Evolutionary conservation across 2,329 filamentous ascomycete genomes (phyloP).

Genomic region (Neonectria neomacrospora): DNA sequence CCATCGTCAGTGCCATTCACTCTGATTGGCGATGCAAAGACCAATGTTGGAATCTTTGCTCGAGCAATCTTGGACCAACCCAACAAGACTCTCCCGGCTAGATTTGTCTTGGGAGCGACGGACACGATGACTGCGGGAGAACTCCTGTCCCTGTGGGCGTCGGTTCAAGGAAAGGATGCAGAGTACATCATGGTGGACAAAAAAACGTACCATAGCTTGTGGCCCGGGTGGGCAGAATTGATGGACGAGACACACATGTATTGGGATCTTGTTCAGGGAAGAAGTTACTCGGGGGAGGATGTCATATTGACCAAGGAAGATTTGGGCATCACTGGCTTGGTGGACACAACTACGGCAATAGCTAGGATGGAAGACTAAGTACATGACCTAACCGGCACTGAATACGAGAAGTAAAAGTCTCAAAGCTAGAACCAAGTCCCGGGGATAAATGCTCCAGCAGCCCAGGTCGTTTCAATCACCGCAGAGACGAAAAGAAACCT

Average conservation of each 20-base stretch:
- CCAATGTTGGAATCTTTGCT: slow-evolving; percentile 50
- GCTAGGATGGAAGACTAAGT: slow-evolving; percentile 13
- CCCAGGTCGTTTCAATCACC: too few relatives aligned
- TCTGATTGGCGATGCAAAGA: slow-evolving; percentile 45
- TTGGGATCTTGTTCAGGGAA: slow-evolving; percentile 41
- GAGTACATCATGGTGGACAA: slow-evolving; percentile 42
- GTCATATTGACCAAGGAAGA: slow-evolving; percentile 40
- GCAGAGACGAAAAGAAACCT: too few relatives aligned
- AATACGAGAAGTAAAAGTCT: too few relatives aligned
- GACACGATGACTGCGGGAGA: slow-evolving; percentile 42
- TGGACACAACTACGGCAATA: slow-evolving; percentile 25
- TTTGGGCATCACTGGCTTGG: slow-evolving; percentile 38
- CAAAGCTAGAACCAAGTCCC: too few relatives aligned
- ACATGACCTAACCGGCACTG: too few relatives aligned
- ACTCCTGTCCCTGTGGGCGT: slow-evolving; percentile 47
- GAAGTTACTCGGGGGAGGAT: slow-evolving; percentile 39
- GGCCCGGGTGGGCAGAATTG: slow-evolving; percentile 45
- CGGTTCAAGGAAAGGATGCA: slow-evolving; percentile 39
- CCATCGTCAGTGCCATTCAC: slow-evolving; percentile 42
- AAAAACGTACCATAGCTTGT: slow-evolving; percentile 45
- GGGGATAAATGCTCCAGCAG: too few relatives aligned
- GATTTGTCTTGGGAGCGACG: slow-evolving; percentile 44
- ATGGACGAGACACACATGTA: slow-evolving; percentile 45
- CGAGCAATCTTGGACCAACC: slow-evolving; percentile 47
- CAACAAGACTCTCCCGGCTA: slow-evolving; percentile 41